A percentile compares a stretch with the other conserved stretches of the same genome.
phyloP scores from a whole-genome alignment of 163 green algal species.

The Trebouxia gelatinosa region DNA sequence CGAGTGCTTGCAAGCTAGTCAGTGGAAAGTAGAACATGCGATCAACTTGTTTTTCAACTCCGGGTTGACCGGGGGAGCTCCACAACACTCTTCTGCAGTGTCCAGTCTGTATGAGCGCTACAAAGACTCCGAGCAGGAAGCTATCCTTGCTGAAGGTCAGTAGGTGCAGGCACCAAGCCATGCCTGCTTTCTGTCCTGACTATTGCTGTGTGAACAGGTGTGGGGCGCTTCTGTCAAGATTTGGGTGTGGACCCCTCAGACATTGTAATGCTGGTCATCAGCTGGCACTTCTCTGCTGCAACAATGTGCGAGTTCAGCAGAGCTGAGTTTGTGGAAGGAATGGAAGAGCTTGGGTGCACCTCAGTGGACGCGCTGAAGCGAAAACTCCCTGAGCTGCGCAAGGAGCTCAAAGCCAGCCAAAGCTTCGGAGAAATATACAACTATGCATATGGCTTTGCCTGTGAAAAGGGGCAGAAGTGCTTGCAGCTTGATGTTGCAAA shows the following conservation, averaged over 20 bases:
- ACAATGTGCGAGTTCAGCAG: constrained; percentile 12
- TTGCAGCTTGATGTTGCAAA: constrained; percentile 87
- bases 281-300: constrained; percentile 45
- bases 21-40: constrained; percentile 29
- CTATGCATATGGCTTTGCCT: constrained; percentile 85
- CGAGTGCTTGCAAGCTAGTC: not conserved
- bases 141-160: constrained; percentile 31
- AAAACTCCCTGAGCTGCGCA: constrained; percentile 67
- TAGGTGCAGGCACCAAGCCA: too few species aligned
- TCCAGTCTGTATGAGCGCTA: constrained; percentile 27
- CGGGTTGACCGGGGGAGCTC: not conserved
- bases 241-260: constrained; percentile 29
- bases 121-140: constrained; percentile 25
- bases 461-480: constrained; percentile 89
- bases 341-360: constrained; percentile 75
- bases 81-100: not conserved
- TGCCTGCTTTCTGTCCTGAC: not conserved
- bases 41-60: constrained; percentile 28
- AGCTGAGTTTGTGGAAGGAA: constrained; percentile 75
- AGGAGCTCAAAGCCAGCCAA: constrained; percentile 61
- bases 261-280: constrained; percentile 79
- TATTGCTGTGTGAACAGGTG: not conserved
- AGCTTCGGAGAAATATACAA: constrained; percentile 90
- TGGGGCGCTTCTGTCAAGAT: constrained; percentile 31
- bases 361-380: constrained; percentile 72